A percentile compares a stretch with the other conserved stretches of the same genome.
phyloP scores from a whole-genome alignment of 176 grass and related monocot species.

The Musa itinerans region DNA sequence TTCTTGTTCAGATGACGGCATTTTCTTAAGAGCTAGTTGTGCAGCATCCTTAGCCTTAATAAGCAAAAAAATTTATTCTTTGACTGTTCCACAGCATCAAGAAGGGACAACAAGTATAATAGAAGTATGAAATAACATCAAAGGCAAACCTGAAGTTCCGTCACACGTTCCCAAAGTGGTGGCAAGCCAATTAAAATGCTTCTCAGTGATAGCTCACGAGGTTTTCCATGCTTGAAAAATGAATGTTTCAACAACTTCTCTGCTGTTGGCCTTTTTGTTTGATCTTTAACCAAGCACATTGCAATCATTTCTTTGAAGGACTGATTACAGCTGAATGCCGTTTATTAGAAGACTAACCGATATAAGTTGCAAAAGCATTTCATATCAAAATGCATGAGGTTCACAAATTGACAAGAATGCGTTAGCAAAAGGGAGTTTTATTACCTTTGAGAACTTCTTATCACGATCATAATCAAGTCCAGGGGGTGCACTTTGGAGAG shows the following conservation, averaged over 20 bases:
- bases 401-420: neutral
- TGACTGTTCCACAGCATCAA: constrained; percentile 14
- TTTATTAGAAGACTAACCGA: constrained; percentile 41
- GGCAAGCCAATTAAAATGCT: constrained; percentile 68
- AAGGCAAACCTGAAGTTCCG: constrained; percentile 69
- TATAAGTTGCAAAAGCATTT: neutral
- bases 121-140: constrained; percentile 9
- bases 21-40: constrained; percentile 96
- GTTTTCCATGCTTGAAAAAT: constrained; percentile 90
- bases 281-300: constrained; percentile 99
- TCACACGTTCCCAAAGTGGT: constrained; percentile 89
- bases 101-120: constrained; percentile 4
- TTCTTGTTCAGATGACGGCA: constrained; percentile 97
- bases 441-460: constrained; percentile 93
- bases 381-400: neutral
- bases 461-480: constrained; percentile 98
- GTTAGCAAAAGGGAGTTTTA: constrained; percentile 38
- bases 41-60: constrained; percentile 90
- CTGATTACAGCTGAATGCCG: constrained; percentile 62
- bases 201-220: constrained; percentile 70
- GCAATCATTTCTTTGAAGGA: constrained; percentile 99
- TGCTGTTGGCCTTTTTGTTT: constrained; percentile 90
- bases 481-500: constrained; percentile 96
- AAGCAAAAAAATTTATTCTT: constrained; percentile 23
- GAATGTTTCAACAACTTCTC: constrained; percentile 94